Percentiles rank a stretch among this genome's conserved stretches.
phyloP scores from a whole-genome alignment of 148 eudicot species.

The Camellia japonica region DNA sequence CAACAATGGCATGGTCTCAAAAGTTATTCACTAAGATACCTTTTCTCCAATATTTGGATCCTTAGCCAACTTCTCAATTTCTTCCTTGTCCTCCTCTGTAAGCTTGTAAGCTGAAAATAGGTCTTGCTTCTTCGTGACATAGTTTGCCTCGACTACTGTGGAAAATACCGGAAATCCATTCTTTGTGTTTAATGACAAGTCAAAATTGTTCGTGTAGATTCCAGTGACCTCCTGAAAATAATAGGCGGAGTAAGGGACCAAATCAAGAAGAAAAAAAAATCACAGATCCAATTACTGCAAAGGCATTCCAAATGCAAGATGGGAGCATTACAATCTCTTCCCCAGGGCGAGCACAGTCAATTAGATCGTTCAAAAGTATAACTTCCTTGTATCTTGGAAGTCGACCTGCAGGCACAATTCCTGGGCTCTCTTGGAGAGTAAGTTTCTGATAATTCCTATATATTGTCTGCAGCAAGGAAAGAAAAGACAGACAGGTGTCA shows the following conservation, averaged over 20 bases:
- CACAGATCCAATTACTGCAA: neutral
- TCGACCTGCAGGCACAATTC: conserved; percentile 95
- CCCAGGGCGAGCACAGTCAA: conserved; percentile 97
- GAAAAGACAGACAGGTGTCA: conserved; percentile 7
- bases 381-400: conserved; percentile 98
- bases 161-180: conserved; percentile 98
- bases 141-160: conserved; percentile 94
- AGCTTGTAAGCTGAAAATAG: conserved; percentile 89
- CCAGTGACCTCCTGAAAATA: conserved; percentile 88
- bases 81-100: conserved; percentile 95
- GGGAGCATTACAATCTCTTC: conserved; percentile 78
- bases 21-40: conserved; percentile 27
- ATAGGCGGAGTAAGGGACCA: conserved; percentile 13
- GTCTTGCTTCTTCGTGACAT: conserved; percentile 91
- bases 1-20: neutral
- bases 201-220: conserved; percentile 90
- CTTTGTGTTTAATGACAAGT: conserved; percentile 82
- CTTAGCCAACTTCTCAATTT: conserved; percentile 82
- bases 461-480: conserved; percentile 56
- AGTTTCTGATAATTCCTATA: conserved; percentile 96
- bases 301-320: neutral
- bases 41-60: conserved; percentile 94
- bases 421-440: conserved; percentile 95
- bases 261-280: neutral
- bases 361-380: conserved; percentile 86